Percentiles rank a stretch among this genome's conserved stretches.
Evolutionary conservation across 306 rosid genomes (phyloP).

Genomic region (Fragaria nilgerrensis): DNA sequence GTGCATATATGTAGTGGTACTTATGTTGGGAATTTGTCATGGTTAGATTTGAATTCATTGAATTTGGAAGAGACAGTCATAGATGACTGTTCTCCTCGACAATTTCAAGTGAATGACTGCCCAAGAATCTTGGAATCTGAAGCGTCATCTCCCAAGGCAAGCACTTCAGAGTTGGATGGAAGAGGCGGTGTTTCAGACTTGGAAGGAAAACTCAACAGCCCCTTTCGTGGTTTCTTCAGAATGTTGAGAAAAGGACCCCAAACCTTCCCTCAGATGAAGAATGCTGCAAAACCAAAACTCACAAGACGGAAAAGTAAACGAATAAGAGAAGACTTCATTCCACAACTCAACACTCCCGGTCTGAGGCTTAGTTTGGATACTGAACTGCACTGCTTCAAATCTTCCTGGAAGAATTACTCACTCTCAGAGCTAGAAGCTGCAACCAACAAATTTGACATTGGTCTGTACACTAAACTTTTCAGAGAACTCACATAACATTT

Average conservation of each 20-base stretch:
- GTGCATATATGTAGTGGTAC: conserved; percentile 10
- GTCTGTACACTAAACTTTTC: conserved; percentile 31
- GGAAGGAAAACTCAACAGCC: conserved; percentile 28
- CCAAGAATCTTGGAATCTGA: conserved; percentile 45
- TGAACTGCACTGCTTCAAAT: conserved; percentile 58
- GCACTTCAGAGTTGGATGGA: conserved; percentile 64
- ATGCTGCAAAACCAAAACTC: conserved; percentile 61
- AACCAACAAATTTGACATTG: conserved; percentile 69
- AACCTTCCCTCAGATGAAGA: conserved; percentile 50
- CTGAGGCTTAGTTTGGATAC: conserved; percentile 43
- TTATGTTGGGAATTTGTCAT: conserved; percentile 10
- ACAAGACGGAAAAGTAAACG: conserved; percentile 74
- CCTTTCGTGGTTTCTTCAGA: conserved; percentile 62
- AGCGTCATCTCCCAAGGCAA: conserved; percentile 51
- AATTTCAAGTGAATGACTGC: conserved; percentile 26
- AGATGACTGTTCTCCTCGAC: conserved; percentile 36
- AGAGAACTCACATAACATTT: conserved; percentile 1
- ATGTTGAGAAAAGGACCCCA: conserved; percentile 66
- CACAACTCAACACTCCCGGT: conserved; percentile 42
- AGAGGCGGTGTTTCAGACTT: conserved; percentile 43
- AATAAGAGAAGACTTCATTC: conserved; percentile 61
- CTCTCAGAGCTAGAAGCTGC: conserved; percentile 60
- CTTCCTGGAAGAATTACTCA: conserved; percentile 81
- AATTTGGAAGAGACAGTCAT: conserved; percentile 38
- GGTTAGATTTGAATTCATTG: conserved; percentile 44